Conservation (phyloP, 805 yeast genomes). For the Komagataella populi region DNA sequence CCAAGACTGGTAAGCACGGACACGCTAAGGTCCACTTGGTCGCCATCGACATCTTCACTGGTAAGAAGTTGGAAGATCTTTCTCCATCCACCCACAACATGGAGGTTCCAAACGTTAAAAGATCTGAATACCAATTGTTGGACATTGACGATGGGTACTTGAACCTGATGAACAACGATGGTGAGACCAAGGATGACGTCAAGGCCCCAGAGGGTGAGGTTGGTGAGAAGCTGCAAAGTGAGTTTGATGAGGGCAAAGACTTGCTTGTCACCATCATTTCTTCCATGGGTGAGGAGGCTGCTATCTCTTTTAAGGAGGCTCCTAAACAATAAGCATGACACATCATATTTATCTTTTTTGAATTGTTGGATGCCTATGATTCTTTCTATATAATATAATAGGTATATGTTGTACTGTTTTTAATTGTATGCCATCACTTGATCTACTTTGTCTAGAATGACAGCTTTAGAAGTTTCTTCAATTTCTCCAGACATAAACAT, state of each 20-base stretch:
- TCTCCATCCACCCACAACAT: slow-evolving; percentile 99
- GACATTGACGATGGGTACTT: slow-evolving; percentile 98
- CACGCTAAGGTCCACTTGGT: slow-evolving; percentile 99
- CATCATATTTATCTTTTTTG: background rate
- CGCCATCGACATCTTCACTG: slow-evolving; percentile 97
- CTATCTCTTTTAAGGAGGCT: slow-evolving; percentile 97
- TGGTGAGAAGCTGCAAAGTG: slow-evolving; percentile 85
- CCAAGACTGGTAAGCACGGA: slow-evolving; percentile 99
- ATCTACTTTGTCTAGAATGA: slow-evolving; percentile 38
- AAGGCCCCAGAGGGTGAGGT: slow-evolving; percentile 96
- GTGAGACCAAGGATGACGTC: slow-evolving; percentile 99
- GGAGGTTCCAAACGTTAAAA: slow-evolving; percentile 97
- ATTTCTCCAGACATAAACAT: slow-evolving; percentile 84
- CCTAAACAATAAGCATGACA: slow-evolving; percentile 37
- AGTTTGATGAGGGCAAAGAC: slow-evolving; percentile 97
- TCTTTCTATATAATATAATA: background rate
- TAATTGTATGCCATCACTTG: background rate
- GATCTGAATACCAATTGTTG: slow-evolving; percentile 93
- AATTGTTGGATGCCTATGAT: background rate
- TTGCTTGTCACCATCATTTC: slow-evolving; percentile 91
- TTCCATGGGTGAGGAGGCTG: slow-evolving; percentile 99
- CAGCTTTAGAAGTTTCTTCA: slow-evolving; percentile 68
- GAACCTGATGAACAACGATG: slow-evolving; percentile 91
- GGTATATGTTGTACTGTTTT: background rate
- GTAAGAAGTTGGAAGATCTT: slow-evolving; percentile 98